Base-by-base conservation (phyloP, 2,329 filamentous ascomycete species). In the Atkinsonella hypoxylon region DNA sequence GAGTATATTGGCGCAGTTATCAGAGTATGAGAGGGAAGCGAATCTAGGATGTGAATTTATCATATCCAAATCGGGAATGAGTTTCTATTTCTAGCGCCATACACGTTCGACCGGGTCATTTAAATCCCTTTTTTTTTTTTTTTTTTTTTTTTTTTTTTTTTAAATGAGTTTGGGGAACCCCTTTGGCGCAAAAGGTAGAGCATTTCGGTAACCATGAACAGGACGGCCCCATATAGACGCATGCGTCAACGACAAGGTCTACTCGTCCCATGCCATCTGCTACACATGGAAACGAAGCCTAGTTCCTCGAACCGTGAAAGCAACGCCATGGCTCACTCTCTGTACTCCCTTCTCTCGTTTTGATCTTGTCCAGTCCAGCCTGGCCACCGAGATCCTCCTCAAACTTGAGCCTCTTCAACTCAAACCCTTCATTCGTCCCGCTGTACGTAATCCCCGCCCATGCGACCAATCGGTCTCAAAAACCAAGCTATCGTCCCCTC, bases 371-470 rank as follows among this genome's bases (percentile, higher is more conserved):
- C 38, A 71, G 70, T 2, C 75, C 78, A 51, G 82, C 78, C 31
- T 70, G 70, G 0, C 73, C 72, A 11, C 73, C 71, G 6, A 76
- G 46, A 53, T 80, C 74, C 61, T 71, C 71, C 42, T 72, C 67
- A 55, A 76, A 83, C 54, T 77, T 74, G 0, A 76, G 82, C 40
- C 85, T 72, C 6, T 76, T 79, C 22, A 95, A 67, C 71, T 95
- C 89, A 26, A 88, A 69, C 0, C 71, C 83, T 55, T 90, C 81
- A 0, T 77, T 82, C 0, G 78, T 71, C 42, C 89, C 76, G 0
- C 77, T 85, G 64, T 95, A 97, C 0, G 85, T 85, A 59, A 96
- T 94, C 1, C 1, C 91, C 91, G 26, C 91, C 91, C 22, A 96
- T 61, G 38, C 91, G 79, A 56, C 80, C 81, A 15, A 95, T 76